Conservation (phyloP, 129 eudicot genomes). For the Flaveria linearis region DNA sequence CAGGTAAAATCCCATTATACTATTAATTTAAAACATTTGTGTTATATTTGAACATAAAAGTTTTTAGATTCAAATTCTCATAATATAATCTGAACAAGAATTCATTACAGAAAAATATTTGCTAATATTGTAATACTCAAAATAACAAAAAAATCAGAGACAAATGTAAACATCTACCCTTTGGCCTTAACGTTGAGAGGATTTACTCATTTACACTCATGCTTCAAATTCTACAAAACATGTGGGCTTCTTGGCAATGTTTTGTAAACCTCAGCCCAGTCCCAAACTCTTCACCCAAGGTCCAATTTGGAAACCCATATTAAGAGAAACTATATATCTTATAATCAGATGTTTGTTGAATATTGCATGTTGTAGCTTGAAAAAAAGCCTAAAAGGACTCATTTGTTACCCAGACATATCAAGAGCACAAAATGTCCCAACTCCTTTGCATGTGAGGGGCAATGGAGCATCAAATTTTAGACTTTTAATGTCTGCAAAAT, state of each 20-base stretch:
- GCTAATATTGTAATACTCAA: not conserved
- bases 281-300: not conserved
- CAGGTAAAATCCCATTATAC: not conserved
- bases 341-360: slow-evolving; percentile 11
- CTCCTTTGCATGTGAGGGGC: slow-evolving; percentile 94
- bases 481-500: slow-evolving; percentile 48
- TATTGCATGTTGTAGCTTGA: not conserved
- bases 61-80: not conserved
- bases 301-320: not conserved
- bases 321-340: not conserved
- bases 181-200: not conserved
- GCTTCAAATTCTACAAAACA: slow-evolving; percentile 9
- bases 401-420: slow-evolving; percentile 9
- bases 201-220: slow-evolving; percentile 14
- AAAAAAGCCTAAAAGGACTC: slow-evolving; percentile 3
- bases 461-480: slow-evolving; percentile 71
- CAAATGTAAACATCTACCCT: not conserved
- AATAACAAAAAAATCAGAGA: not conserved
- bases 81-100: not conserved
- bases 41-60: not conserved
- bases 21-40: not conserved
- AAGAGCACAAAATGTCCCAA: slow-evolving; percentile 73
- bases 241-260: not conserved
- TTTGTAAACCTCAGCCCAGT: not conserved
- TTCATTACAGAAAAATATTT: not conserved